Conservation (phyloP, 768 basidiomycete genomes). For the Tylopilus sp. region DNA sequence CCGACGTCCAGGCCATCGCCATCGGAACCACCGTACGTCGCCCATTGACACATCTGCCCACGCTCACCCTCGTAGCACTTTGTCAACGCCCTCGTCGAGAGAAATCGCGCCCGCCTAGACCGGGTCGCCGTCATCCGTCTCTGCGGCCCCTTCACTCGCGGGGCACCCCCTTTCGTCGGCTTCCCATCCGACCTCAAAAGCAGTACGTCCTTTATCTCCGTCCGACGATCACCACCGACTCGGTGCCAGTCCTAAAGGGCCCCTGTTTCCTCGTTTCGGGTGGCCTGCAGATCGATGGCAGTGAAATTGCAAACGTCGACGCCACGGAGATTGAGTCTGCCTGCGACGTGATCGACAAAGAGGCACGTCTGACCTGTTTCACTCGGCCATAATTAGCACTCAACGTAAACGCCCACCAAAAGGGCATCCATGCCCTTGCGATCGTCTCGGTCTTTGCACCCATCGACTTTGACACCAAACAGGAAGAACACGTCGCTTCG, state of each 20-base stretch:
- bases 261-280: slow-evolving; percentile 37
- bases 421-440: slow-evolving; percentile 36
- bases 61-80: slow-evolving; percentile 38
- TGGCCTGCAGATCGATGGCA: slow-evolving; percentile 45
- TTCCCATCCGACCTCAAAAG: slow-evolving; percentile 39
- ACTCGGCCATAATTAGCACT: background rate
- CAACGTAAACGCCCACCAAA: slow-evolving; percentile 1
- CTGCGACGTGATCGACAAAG: slow-evolving; percentile 37
- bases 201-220: slow-evolving; percentile 21
- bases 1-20: slow-evolving; percentile 46
- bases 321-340: slow-evolving; percentile 44
- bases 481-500: slow-evolving; percentile 45
- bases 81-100: slow-evolving; percentile 59
- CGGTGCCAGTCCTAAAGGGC: slow-evolving; percentile 23
- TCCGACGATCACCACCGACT: background rate
- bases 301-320: slow-evolving; percentile 42
- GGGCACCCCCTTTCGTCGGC: slow-evolving; percentile 55
- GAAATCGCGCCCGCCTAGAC: slow-evolving; percentile 48
- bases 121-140: slow-evolving; percentile 64
- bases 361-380: slow-evolving; percentile 15
- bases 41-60: too few relatives aligned
- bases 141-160: slow-evolving; percentile 54
- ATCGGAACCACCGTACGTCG: slow-evolving; percentile 57
- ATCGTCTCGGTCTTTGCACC: slow-evolving; percentile 49
- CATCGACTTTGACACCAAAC: slow-evolving; percentile 40